Base-by-base conservation (phyloP, 495 filamentous ascomycete genomes). In the Jackrogersella minutella region DNA sequence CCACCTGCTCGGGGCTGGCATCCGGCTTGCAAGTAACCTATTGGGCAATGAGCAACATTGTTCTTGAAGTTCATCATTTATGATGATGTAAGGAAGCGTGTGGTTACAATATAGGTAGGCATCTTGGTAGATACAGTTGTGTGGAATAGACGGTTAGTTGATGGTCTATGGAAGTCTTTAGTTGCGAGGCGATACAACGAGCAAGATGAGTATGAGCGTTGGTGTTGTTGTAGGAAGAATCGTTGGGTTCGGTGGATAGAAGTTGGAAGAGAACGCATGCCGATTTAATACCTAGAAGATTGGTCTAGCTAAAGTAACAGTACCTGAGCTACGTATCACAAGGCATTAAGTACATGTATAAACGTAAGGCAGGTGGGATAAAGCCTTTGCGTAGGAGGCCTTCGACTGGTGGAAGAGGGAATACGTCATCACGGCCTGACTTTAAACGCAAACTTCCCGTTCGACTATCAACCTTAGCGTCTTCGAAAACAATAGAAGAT, bases 1-100 rank as follows among this genome's bases (percentile, higher is more conserved):
- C 78, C 34, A 96, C 78, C 66, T 94, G 80, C 30, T 84, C 84
- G 7, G 77, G 60, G 52, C 82, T 81, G 52, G 87, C 84, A 51
- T 84, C 81, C 1, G 86, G 77, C 79, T 94, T 96, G 68, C 91
- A 80, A 63, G 93, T 93, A 58, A 97, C 85, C 93, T 97, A 65
- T 28, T 46, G 21, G 39, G 58, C 33, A 53, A 43, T 70, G 26
- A 66, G 31, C 31, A 30, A 52, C 19, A 64, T 54, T 14, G 22
- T 41, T 50, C 58, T 40, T 33, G 2, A 1, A 36, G n/a, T 46
- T 43, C 19, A 36, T 61, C 37, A 64, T 66, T n/a, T 19, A 64
- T 44, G 41, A 59, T 39, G 41, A 9, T 21, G 10, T 22, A 22
- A 19, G 44, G 43, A 47, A 22, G 57, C 26, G 44, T 34, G 17